A percentile compares a stretch with the other conserved stretches of the same genome.
Conservation (phyloP, 1,284 basidiomycete species). For the Vanrija pseudolonga region DNA sequence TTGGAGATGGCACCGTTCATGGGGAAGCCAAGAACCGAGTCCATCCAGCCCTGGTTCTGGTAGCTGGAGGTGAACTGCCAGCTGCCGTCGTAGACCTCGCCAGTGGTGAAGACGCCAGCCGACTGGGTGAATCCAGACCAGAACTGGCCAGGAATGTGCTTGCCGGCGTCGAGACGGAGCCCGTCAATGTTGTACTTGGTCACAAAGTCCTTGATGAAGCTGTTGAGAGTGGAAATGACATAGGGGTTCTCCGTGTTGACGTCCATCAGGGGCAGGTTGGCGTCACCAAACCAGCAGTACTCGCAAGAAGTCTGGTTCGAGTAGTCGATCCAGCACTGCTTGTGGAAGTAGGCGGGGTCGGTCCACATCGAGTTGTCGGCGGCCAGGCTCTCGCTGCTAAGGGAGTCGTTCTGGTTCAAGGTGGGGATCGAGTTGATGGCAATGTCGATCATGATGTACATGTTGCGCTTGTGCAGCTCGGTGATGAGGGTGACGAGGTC, state of each 20-base stretch:
- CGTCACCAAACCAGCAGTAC: constrained; percentile 71
- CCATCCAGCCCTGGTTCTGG: constrained; percentile 43
- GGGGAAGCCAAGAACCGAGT: constrained; percentile 56
- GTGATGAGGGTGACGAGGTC: constrained; percentile 64
- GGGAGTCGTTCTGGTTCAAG: constrained; percentile 20
- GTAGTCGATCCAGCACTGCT: constrained; percentile 64
- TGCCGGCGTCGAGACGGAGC: constrained; percentile 75
- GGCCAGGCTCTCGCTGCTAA: constrained; percentile 22
- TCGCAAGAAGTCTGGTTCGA: constrained; percentile 63
- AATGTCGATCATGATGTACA: constrained; percentile 76
- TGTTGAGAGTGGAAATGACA: constrained; percentile 58
- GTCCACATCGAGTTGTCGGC: constrained; percentile 37
- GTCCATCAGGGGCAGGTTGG: constrained; percentile 64
- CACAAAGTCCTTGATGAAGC: constrained; percentile 63
- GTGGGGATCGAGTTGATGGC: constrained; percentile 72
- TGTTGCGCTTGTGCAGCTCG: constrained; percentile 64
- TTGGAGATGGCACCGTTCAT: constrained; percentile 63
- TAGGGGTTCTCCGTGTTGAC: constrained; percentile 64
- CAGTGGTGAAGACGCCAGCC: constrained; percentile 77
- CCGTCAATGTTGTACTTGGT: constrained; percentile 59
- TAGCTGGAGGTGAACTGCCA: constrained; percentile 49
- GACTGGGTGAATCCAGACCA: constrained; percentile 58
- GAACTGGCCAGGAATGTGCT: constrained; percentile 52
- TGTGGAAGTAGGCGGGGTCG: constrained; percentile 55
- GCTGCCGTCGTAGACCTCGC: constrained; percentile 66